Evolutionary conservation across 257 asterid genomes (phyloP).

Genomic region (Petrea volubilis): DNA sequence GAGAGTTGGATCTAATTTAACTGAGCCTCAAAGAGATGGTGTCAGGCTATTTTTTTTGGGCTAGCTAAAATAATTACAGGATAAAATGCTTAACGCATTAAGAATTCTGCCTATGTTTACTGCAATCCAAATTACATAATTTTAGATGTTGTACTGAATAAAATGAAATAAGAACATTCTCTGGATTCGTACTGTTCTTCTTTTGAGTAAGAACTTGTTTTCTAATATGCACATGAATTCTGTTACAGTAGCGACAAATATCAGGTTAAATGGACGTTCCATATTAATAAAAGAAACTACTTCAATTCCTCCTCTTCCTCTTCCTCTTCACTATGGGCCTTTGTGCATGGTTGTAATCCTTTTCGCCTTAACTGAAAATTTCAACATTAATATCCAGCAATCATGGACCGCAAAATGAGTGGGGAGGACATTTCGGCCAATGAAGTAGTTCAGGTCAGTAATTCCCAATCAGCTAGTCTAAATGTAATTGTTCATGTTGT

Average conservation of each 20-base stretch:
- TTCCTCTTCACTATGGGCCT: slow-evolving; percentile 21
- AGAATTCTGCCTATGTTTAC: neutral
- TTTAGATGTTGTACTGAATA: neutral
- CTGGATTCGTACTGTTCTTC: neutral
- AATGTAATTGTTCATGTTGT: slow-evolving; percentile 1
- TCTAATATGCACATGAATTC: neutral
- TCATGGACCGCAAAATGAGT: slow-evolving; percentile 80
- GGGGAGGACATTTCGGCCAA: slow-evolving; percentile 77
- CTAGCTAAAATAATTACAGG: neutral
- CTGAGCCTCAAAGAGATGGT: neutral
- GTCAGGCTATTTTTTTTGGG: neutral
- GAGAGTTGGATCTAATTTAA: neutral
- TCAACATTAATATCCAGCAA: slow-evolving; percentile 59
- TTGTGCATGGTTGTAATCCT: slow-evolving; percentile 29
- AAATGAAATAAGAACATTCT: neutral
- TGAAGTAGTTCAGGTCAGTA: slow-evolving; percentile 81
- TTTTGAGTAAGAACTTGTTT: neutral
- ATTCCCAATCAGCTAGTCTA: slow-evolving; percentile 10
- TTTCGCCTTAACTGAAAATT: slow-evolving; percentile 34
- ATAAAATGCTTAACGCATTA: neutral
- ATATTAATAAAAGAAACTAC: neutral
- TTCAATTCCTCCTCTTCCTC: neutral
- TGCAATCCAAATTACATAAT: neutral
- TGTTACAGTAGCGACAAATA: neutral
- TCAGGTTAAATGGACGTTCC: neutral